phyloP scores from a whole-genome alignment of 2,329 filamentous ascomycete genomes.

The Elsinoe fawcettii region DNA sequence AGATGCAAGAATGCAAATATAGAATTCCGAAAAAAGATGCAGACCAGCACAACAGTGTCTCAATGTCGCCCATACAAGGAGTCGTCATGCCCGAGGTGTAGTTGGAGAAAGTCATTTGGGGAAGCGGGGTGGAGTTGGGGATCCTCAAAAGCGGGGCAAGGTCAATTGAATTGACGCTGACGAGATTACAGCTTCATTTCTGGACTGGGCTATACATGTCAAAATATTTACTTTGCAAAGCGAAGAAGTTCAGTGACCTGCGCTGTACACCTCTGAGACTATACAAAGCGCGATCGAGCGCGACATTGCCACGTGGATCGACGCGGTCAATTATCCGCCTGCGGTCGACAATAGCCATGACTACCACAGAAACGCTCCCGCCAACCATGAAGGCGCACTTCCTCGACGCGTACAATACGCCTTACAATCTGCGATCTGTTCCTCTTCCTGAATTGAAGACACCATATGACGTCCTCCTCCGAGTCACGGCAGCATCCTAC shows the following conservation, averaged over 20 bases:
- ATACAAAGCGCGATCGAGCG: not conserved
- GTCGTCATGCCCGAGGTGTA: not conserved
- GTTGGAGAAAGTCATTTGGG: not conserved
- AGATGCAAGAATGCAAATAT: not conserved
- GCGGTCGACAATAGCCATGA: not conserved
- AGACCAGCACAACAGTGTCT: not conserved
- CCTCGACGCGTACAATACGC: slow-evolving; percentile 36
- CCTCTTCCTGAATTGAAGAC: slow-evolving; percentile 28
- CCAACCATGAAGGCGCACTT: slow-evolving; percentile 36
- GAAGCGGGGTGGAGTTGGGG: slow-evolving; percentile 9
- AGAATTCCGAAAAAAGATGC: not conserved
- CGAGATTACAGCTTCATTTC: not conserved
- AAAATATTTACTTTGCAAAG: not conserved
- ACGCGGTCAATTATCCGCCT: not conserved
- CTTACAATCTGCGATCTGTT: slow-evolving; percentile 33
- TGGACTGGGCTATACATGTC: not conserved
- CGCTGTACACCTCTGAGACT: not conserved
- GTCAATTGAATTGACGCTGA: not conserved
- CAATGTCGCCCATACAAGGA: not conserved
- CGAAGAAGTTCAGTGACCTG: not conserved
- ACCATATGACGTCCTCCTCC: slow-evolving; percentile 39
- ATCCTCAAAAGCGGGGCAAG: not conserved
- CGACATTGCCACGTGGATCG: not conserved
- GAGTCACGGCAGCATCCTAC: slow-evolving; percentile 42
- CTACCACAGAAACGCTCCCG: slow-evolving; percentile 16